Evolutionary conservation across 345 rosid species (phyloP), one percentile per base, ranked within the genome.

Genomic region (Zanthoxylum bungeanum): DNA sequence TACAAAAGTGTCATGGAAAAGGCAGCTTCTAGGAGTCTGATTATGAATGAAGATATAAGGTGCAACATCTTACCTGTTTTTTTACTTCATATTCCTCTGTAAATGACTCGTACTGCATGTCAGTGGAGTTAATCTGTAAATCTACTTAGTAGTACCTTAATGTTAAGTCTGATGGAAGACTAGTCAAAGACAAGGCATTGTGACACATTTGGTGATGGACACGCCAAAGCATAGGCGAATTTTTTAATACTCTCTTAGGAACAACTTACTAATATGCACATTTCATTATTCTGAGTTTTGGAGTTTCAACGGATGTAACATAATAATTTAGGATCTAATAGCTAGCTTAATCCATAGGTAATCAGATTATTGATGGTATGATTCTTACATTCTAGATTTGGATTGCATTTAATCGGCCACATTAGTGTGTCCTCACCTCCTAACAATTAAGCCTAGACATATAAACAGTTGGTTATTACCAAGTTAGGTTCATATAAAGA

Each of bases 1-100:
- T 94, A 92, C 77, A 80, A 73, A 60, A 90, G 89, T 71, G 12
- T 89, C 65, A 82, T 85, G 55, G 87, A 74, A 73, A 93, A 86
- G 72, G 89, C 89, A 36, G 83, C 81, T 76, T 82, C 91, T 19
- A 66, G 87, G 68, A 78, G 63, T 70, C 42, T 76, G 51, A 42
- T 77, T 62, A 17, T 27, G 40, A 61, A 72, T 72, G 71, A 73
- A 46, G 86, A 76, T 52, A 69, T 72, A 67, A 77, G 93, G 89
- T 86, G 46, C n/a, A n/a, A n/a, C n/a, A n/a, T 46, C 46, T 36
- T 5, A 34, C 46, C 62, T n/a, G 4, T 28, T 40, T 21, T 59
- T 37, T 22, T 6, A 21, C 36, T 31, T 19, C 28, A 37, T 53
- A 56, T 28, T 34, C 11, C 57, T 37, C 34, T 5, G 3, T 61